Evolutionary conservation across 2,329 filamentous ascomycete species (phyloP), one percentile per base, ranked within the genome.

Genomic region (Calonectria crousiana): DNA sequence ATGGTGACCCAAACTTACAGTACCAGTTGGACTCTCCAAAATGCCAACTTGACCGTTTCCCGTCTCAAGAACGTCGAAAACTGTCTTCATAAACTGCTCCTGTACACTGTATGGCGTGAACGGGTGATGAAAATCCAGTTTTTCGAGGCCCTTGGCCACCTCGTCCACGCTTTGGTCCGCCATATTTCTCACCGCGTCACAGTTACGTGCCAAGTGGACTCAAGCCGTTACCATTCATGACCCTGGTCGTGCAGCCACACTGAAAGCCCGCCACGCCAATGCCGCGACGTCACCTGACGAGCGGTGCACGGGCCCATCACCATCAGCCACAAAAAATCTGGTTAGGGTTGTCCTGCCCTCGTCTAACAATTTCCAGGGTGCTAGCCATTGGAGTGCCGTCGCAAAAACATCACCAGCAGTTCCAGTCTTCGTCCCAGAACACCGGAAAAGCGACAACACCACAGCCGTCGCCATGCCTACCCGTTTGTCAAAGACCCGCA

Each of bases 11-110:
- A 3, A 20, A 84, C 85, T 77, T 82, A 90, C 89, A 75, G 92
- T 94, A 84, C 96, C 96, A 52, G 96, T 98, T n/a, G 96, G 96
- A 58, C 95, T 98, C 82, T 98, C 96, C 58, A 98, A 93, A 53
- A 98, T 95, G 36, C 95, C 96, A 60, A 98, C 89, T 81, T 96
- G 95, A 11, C 94, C 93, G 52, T 93, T 84, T 6, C 90, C 90
- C 30, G 81, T 81, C 78, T 97, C 92, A 32, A 98, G 90, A 74
- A 95, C 95, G 65, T 91, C 86, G 82, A 98, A 98, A 6, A 97
- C 89, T 0, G 93, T 90, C 78, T 89, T 92, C 96, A 98, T 98
- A 82, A 98, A 97, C 78, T 96, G 88, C 56, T 93, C 89, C 81
- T 98, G 96, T 53, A 98, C 97, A 67, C 94, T 90, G 84, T 98